Base-by-base conservation (phyloP, 768 basidiomycete species). In the Rhizopogon salebrosus region DNA sequence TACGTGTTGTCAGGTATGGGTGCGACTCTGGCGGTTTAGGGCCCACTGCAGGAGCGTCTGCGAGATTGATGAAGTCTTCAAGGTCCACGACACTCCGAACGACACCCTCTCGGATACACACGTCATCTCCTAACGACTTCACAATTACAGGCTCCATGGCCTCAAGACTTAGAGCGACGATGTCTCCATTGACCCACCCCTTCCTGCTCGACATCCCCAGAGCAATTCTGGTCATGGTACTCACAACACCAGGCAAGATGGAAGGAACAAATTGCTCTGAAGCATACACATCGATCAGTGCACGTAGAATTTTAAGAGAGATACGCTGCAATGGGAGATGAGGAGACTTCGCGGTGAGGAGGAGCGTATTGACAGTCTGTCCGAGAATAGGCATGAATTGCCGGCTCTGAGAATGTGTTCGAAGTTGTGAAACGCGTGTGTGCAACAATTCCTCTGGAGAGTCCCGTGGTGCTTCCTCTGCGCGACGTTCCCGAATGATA, bases 161-260 rank as follows among this genome's bases (percentile, higher is more conserved):
- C 10, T 68, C 62, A 8, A 93, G 73, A 3, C 85, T 75, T 4
- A 71, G 68, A 3, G 79, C 75, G 31, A 89, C 86, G 26, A 77
- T 72, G 20, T 87, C 85, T 6, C 89, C 88, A 55, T 81, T 84
- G 7, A 85, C 79, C 84, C 87, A 92, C 22, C 81, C 82, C 62
- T 82, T 87, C 26, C 66, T 70, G 24, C 73, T 67, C 4, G 74
- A 69, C 16, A 69, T 65, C 9, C 81, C 87, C 1, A 89, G 73
- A 5, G 86, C 78, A 13, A 92, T 67, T 61, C 85, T 91, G 26
- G 79, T 80, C 80, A 88, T 86, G 16, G 77, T 68, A 60, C 91
- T 94, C 54, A 92, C 78, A 29, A 88, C 78, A 1, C 95, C 95
- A 1, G 95, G 95, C 26, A 98, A 72, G 24, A 98, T 74, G 11